Percentiles rank a stretch among this genome's conserved stretches.
Evolutionary conservation across 495 filamentous ascomycete genomes (phyloP).

Genomic region (Podospora anserina): DNA sequence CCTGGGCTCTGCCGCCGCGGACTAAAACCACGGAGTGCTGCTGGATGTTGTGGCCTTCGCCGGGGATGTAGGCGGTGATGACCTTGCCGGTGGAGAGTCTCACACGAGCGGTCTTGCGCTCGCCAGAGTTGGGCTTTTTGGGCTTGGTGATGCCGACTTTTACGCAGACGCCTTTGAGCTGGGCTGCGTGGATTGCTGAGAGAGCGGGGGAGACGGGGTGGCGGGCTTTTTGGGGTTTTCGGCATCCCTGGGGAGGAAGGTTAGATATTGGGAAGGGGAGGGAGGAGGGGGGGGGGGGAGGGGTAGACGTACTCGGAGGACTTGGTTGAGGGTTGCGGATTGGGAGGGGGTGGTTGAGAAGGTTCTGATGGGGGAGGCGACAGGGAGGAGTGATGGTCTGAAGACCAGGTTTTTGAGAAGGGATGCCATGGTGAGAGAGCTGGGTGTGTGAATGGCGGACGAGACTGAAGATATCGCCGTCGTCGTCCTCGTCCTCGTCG

Average conservation of each 20-base stretch:
- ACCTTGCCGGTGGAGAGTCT: slow-evolving; percentile 81
- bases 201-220: slow-evolving; percentile 85
- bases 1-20: slow-evolving; percentile 83
- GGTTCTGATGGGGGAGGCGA: slow-evolving; percentile 24
- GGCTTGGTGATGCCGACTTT: slow-evolving; percentile 89
- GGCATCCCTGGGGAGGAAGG: slow-evolving; percentile 59
- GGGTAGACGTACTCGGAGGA: slow-evolving; percentile 43
- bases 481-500: slow-evolving; percentile 10
- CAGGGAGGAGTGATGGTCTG: slow-evolving; percentile 25
- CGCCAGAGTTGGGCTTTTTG: slow-evolving; percentile 98
- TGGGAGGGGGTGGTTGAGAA: slow-evolving; percentile 52
- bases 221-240: slow-evolving; percentile 69
- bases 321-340: slow-evolving; percentile 60
- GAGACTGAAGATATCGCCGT: slow-evolving; percentile 4
- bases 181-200: slow-evolving; percentile 60
- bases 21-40: slow-evolving; percentile 97
- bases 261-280: background rate
- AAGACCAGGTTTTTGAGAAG: slow-evolving; percentile 31
- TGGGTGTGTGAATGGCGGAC: slow-evolving; percentile 16
- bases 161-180: slow-evolving; percentile 92
- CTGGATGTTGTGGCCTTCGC: slow-evolving; percentile 97
- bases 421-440: slow-evolving; percentile 26
- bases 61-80: slow-evolving; percentile 88
- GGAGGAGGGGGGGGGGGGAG: background rate
- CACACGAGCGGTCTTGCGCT: slow-evolving; percentile 87